Evolutionary conservation across 208 protist species (phyloP), one percentile per base, ranked within the genome.

Genomic region (Leishmania turanica): DNA sequence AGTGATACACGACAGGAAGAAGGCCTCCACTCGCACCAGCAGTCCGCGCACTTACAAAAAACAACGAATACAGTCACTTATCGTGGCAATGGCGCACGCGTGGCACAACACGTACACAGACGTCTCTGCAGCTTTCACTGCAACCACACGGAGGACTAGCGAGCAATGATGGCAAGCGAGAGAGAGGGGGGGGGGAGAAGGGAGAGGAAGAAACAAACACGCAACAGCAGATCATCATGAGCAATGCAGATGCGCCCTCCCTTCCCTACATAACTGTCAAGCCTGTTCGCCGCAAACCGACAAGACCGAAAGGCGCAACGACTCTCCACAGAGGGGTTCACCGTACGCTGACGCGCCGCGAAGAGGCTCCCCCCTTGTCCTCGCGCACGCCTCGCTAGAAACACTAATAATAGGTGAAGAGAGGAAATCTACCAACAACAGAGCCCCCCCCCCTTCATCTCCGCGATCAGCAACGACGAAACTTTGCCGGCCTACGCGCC

Each of bases 161-260:
- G 31, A 68, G 68, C 37, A 42, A 17, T 77, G 4, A 72, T 72
- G 68, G 40, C 21, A 6, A 69, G 64, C 15, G 40, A 51, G 40
- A 27, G 66, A 5, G n/a, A n/a, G 34, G 45, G 54, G 31, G 53
- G 56, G 70, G n/a, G 1, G 8, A 64, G 51, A 31, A 47, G 31
- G 45, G 42, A 75, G 60, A 75, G 53, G n/a, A 37, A 77, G 54
- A 64, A 68, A 78, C 13, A 45, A 31, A 66, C 40, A 62, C 47
- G 58, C n/a, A 73, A 15, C n/a, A 47, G 62, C 34, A 58, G 56
- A 34, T 13, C 69, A 27, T 58, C 70, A 42, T n/a, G 47, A 58
- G 4, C 11, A 42, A 15, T 2, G 31, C 24, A 21, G 70, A 60
- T 34, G 47, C 27, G 13, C 45, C 69, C 45, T 45, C 45, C 27